Conservation (phyloP, 1,139 yeast genomes). For the Debaryomycetaceae sp. region DNA sequence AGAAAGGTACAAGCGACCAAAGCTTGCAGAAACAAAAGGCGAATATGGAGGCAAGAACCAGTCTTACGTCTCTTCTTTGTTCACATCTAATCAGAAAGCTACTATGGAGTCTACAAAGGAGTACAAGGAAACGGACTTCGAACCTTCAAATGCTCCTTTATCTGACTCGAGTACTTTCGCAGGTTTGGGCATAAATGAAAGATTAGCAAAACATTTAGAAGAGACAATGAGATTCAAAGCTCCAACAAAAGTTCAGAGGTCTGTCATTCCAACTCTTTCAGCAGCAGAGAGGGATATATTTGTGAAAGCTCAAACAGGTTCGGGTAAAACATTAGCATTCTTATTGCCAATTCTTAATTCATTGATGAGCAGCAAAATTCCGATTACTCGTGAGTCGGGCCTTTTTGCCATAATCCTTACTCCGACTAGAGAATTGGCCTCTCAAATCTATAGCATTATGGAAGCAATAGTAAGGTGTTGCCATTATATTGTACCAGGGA, state of each 20-base stretch:
- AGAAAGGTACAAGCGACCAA: conserved; percentile 12
- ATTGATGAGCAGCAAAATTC: conserved; percentile 52
- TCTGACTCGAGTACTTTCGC: conserved; percentile 65
- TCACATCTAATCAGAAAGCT: conserved; percentile 63
- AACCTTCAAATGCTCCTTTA: conserved; percentile 85
- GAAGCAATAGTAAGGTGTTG: conserved; percentile 69
- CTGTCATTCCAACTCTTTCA: conserved; percentile 71
- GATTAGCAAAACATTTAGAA: conserved; percentile 52
- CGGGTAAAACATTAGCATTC: conserved; percentile 90
- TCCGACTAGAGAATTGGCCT: conserved; percentile 92
- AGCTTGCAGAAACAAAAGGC: conserved; percentile 41
- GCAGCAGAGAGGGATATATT: conserved; percentile 62
- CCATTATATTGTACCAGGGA: conserved; percentile 84
- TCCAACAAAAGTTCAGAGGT: conserved; percentile 85
- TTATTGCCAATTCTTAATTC: conserved; percentile 76
- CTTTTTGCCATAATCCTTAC: conserved; percentile 82
- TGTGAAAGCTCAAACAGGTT: conserved; percentile 93
- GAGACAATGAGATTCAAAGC: conserved; percentile 56
- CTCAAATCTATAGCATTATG: conserved; percentile 83
- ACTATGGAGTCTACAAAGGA: conserved; percentile 23
- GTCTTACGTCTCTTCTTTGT: conserved; percentile 78
- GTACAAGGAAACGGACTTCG: conserved; percentile 14
- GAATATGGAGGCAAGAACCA: conserved; percentile 50
- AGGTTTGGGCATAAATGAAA: conserved; percentile 64
- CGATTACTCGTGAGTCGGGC: conserved; percentile 70